These are phyloP conservation scores for Paulownia fortunei DNA, from an alignment of 257 asterid genomes.

Conservation along the genomic window DNA sequence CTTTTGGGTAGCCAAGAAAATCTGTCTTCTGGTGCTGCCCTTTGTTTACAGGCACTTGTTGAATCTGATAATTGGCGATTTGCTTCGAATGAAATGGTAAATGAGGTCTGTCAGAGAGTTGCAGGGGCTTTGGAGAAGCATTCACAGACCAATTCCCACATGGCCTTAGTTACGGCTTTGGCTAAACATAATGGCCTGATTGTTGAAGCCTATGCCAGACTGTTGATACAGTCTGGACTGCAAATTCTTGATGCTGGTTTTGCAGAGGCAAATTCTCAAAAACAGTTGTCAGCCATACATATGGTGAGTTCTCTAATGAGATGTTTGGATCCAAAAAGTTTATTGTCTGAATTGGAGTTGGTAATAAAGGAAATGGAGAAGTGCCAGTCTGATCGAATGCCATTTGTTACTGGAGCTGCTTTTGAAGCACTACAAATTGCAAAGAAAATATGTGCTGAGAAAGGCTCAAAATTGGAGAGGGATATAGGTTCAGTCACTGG, in stretches of 20 bases:
- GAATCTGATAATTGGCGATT: conserved; percentile 93
- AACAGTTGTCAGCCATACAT: conserved; percentile 80
- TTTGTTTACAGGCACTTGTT: conserved; percentile 83
- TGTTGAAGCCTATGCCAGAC: conserved; percentile 92
- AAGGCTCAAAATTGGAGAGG: conserved; percentile 54
- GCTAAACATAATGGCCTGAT: conserved; percentile 79
- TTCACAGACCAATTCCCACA: conserved; percentile 72
- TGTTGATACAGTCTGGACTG: conserved; percentile 70
- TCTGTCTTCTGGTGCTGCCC: conserved; percentile 92
- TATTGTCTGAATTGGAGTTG: conserved; percentile 67
- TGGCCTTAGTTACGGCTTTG: conserved; percentile 82
- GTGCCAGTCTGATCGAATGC: conserved; percentile 82
- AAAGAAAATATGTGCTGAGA: conserved; percentile 59
- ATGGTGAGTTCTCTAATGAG: conserved; percentile 86
- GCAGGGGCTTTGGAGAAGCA: conserved; percentile 87
- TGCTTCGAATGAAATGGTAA: conserved; percentile 82
- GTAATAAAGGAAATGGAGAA: conserved; percentile 83
- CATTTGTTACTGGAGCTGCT: conserved; percentile 89
- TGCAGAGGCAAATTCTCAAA: conserved; percentile 74
- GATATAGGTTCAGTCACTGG: conserved; percentile 52
- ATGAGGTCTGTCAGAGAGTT: conserved; percentile 93
- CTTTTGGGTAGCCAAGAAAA: conserved; percentile 82
- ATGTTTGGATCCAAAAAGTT: conserved; percentile 78
- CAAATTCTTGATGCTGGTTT: conserved; percentile 63
- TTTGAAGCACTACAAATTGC: conserved; percentile 84